Conservation (phyloP, 768 basidiomycete species). For the Butyriboletus loyo region DNA sequence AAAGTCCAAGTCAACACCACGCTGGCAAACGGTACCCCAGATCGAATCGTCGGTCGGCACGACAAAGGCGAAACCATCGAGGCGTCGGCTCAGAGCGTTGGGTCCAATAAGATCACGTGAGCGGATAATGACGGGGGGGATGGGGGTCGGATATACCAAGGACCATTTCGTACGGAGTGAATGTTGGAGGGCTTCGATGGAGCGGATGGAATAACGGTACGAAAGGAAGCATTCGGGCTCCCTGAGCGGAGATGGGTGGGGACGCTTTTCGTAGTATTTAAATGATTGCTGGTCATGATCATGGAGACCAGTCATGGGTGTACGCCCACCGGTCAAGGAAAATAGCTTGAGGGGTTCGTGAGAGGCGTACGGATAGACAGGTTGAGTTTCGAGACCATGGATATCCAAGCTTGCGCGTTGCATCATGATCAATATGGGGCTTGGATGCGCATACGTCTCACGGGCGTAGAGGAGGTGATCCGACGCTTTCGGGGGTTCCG, state of each 20-base stretch:
- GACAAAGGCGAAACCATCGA: constrained; percentile 5
- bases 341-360: constrained; percentile 1
- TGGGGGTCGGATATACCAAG: constrained; percentile 15
- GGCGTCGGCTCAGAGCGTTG: background rate
- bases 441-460: constrained; percentile 10
- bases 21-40: constrained; percentile 11
- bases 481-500: background rate
- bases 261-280: constrained; percentile 6
- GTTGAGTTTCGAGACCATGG: background rate
- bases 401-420: constrained; percentile 5
- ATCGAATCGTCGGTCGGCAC: constrained; percentile 11
- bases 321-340: background rate
- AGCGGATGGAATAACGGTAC: constrained; percentile 6
- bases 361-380: background rate
- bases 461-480: background rate
- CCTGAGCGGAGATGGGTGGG: background rate
- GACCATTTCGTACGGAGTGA: constrained; percentile 6
- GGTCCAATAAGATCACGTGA: constrained; percentile 13
- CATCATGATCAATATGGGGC: constrained; percentile 12
- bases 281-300: constrained; percentile 1
- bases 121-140: constrained; percentile 22
- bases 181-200: constrained; percentile 10
- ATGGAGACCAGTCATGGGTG: constrained; percentile 5
- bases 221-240: background rate
- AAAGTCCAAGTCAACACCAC: constrained; percentile 10